Evolutionary conservation across 352 stramenopile species (phyloP), one percentile per base, ranked within the genome.

Genomic region (Globisporangium okanoganense): DNA sequence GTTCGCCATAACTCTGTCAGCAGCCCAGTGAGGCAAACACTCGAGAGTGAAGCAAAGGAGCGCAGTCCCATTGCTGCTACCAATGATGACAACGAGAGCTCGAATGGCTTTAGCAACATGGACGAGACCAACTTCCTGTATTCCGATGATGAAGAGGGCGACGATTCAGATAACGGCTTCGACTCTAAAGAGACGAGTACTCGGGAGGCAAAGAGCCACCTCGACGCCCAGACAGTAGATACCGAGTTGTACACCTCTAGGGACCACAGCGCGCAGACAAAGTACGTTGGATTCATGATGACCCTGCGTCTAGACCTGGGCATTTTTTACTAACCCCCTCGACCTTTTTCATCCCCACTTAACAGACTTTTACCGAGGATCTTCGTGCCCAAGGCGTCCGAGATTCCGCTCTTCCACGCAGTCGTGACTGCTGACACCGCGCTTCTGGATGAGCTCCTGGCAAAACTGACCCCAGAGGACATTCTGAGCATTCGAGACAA

Each of bases 401-500:
- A 80, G 10, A 77, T 78, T 8, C 71, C 71, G n/a, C 36, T 84
- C 5, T 76, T 87, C 43, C 71, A 83, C 22, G 65, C 67, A 0
- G 62, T 80, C 25, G 31, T 82, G 12, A 53, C 49, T 5, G 41
- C 66, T 5, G 73, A 87, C 44, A 45, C 33, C 0, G 47, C 59
- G 9, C 56, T 61, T 36, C 56, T 87, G 22, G 18, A 56, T 14
- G 55, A 61, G 13, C 67, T 66, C 29, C 31, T 84, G 7, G 7
- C 44, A 1, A n/a, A 69, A 4, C 58, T 59, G 38, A 67, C 66
- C 0, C 73, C 75, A 9, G 47, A 61, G 45, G 58, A 84, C 38
- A 47, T 80, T 12, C 41, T 84, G 9, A 24, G 40, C 3, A 61
- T 82, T 25, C 59, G 73, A 7, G 75, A 87, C 33, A 20, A 38